Evolutionary conservation across 2,329 filamentous ascomycete genomes (phyloP), one percentile per base, ranked within the genome.

Genomic region (Colletotrichum cuscutae): DNA sequence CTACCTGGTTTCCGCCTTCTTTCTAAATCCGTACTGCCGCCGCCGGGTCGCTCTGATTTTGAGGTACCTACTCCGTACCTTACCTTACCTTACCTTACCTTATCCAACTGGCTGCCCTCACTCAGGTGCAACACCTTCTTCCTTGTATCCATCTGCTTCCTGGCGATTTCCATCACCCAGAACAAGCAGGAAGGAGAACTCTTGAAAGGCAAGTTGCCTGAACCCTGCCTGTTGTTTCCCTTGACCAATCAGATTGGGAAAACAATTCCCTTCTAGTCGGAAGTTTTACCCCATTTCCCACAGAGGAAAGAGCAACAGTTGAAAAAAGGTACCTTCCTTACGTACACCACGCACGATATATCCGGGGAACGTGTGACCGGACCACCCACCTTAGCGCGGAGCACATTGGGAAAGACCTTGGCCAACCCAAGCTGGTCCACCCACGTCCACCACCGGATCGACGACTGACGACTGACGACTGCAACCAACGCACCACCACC

Each of bases 381-480:
- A 49, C 61, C 28, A 64, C 37, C 62, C 61, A 64, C 46, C 49
- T 57, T 65, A 65, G 49, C 62, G 62, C 49, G 52, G 62, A 65
- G 52, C 53, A 56, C 61, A 53, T 64, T 24, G 46, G 62, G 62
- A 57, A 65, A 65, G 62, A 49, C 42, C 42, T 49, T 49, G 42
- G 42, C 7, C 19, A 49, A 49, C 15, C 42, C 19, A n/a, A 42
- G 37, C 62, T 65, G 49, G 30, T 53, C 49, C 49, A 65, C 61
- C 49, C 26, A 28, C n/a, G 24, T 24, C 61, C 61, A 57, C 13
- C 62, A 56, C 62, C 52, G 52, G 42, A 65, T 56, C 61, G 32
- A 64, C 65, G 46, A 72, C 49, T 65, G 52, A 58, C 68, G 65
- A 66, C 65, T 53, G 42, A n/a, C n/a, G n/a, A n/a, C 59, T n/a